Percentiles rank a stretch among this genome's conserved stretches.
phyloP scores from a whole-genome alignment of 1,284 basidiomycete species.

The Vanrija sp. region DNA sequence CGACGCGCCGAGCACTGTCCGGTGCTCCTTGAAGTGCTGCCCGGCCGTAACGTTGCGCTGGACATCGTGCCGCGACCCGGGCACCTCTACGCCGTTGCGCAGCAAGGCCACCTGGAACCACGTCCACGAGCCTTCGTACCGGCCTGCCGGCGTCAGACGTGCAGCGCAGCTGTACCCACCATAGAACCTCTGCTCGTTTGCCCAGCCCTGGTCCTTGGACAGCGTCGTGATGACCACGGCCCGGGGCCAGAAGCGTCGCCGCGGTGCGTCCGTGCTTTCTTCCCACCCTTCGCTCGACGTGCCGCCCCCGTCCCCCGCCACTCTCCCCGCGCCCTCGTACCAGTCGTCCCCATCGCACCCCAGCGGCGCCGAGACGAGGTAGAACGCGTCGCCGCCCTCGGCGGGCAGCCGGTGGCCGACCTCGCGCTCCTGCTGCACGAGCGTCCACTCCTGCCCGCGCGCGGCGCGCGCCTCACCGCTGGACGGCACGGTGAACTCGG shows the following conservation, averaged over 20 bases:
- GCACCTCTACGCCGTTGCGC: constrained; percentile 32
- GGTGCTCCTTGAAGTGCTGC: constrained; percentile 37
- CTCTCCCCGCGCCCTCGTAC: not conserved
- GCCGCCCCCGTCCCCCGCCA: constrained; percentile 1
- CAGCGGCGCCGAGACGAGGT: constrained; percentile 25
- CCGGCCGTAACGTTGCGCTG: constrained; percentile 45
- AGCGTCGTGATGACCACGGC: constrained; percentile 30
- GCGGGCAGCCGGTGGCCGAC: not conserved
- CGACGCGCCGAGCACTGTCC: constrained; percentile 16
- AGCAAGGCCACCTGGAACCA: constrained; percentile 42
- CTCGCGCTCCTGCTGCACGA: constrained; percentile 28
- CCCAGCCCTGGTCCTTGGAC: constrained; percentile 43
- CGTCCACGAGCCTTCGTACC: constrained; percentile 34
- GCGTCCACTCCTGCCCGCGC: constrained; percentile 10
- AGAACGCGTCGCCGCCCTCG: constrained; percentile 28
- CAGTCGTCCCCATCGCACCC: constrained; percentile 20
- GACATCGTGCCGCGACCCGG: constrained; percentile 21
- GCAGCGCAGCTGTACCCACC: constrained; percentile 18
- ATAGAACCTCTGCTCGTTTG: constrained; percentile 17
- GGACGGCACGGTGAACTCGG: constrained; percentile 23
- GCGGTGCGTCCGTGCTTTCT: not conserved
- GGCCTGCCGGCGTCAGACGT: constrained; percentile 21
- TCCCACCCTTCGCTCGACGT: too few species aligned
- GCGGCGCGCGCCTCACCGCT: constrained; percentile 10
- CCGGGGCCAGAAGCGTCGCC: constrained; percentile 18